Base-by-base conservation (phyloP, 2,329 filamentous ascomycete species). In the Fusarium piperis region DNA sequence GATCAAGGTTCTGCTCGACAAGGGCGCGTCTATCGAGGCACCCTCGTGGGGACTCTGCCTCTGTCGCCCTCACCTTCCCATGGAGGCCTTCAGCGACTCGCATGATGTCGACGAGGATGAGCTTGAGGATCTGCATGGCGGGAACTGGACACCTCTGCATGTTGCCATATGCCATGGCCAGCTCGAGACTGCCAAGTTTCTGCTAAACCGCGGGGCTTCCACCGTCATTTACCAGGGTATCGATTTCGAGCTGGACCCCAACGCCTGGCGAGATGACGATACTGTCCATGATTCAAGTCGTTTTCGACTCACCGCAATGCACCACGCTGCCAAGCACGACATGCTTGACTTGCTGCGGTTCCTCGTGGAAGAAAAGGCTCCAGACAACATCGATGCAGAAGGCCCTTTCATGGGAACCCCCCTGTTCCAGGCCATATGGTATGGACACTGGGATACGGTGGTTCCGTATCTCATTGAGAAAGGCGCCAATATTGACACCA, bases 61-160 rank as follows among this genome's bases (percentile, higher is more conserved):
- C 39, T 77, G 75, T 36, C 75, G 73, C 11, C 75, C 75, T 16
- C 75, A 77, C 59, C 67, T 77, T 7, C 75, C 75, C 8, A 73
- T 76, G 36, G 71, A 76, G 32, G 74, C 74, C 1, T 77, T 77
- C 32, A 71, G 52, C 28, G 75, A 77, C 23, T 72, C 74, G 23
- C 67, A 64, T n/a, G 66, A 74, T 18, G 66, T 77, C 16, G 75
- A 77, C 4, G 75, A 76, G 62, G 74, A 73, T 12, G 75, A 77
- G 44, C 66, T 77, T 11, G 75, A 77, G 36, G 75, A 77, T 44
- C 32, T 77, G 15, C 75, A 77, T 30, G 74, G 75, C 9, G 75
- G 75, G 9, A 76, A 76, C 56, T 77, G 75, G 75, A 77, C 75
- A 16, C 75, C 75, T 23, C 51, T 77, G 15, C 75, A 77, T 64